A percentile compares a stretch with the other conserved stretches of the same genome.
phyloP scores from a whole-genome alignment of 768 basidiomycete genomes.

The Boletus patriciae region DNA sequence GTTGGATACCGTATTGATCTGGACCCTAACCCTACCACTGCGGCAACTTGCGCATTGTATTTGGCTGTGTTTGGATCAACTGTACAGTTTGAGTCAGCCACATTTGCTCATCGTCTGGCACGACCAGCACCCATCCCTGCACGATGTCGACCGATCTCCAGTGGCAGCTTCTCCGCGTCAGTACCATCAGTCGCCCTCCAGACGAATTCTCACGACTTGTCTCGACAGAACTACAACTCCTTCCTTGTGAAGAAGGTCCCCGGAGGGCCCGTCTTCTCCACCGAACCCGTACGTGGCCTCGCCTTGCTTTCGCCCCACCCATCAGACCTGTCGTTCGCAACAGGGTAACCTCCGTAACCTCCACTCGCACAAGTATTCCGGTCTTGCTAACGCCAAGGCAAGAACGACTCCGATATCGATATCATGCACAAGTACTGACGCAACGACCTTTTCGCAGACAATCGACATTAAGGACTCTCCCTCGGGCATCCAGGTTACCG shows the following conservation, averaged over 20 bases:
- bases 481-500: conserved; percentile 57
- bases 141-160: conserved; percentile 88
- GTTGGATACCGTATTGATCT: too few species aligned
- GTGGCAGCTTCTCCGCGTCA: conserved; percentile 88
- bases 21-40: too few species aligned
- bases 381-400: conserved; percentile 82
- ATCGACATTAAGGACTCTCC: conserved; percentile 60
- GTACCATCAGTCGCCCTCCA: conserved; percentile 30
- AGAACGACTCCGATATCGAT: conserved; percentile 1
- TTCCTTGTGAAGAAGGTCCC: conserved; percentile 77
- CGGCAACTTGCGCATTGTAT: neutral
- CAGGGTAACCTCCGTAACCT: conserved; percentile 86
- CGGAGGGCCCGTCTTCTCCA: conserved; percentile 79
- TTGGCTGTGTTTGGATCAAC: conserved; percentile 31
- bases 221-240: conserved; percentile 71
- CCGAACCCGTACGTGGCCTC: conserved; percentile 64
- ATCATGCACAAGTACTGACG: neutral
- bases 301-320: neutral
- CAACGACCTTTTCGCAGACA: conserved; percentile 45
- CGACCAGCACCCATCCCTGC: conserved; percentile 21
- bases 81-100: conserved; percentile 37
- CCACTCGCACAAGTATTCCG: conserved; percentile 92
- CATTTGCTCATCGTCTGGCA: conserved; percentile 19
- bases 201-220: neutral
- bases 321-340: conserved; percentile 7